Evolutionary conservation across 176 grass and related monocot genomes (phyloP), one percentile per base, ranked within the genome.

Genomic region (Canna indica): DNA sequence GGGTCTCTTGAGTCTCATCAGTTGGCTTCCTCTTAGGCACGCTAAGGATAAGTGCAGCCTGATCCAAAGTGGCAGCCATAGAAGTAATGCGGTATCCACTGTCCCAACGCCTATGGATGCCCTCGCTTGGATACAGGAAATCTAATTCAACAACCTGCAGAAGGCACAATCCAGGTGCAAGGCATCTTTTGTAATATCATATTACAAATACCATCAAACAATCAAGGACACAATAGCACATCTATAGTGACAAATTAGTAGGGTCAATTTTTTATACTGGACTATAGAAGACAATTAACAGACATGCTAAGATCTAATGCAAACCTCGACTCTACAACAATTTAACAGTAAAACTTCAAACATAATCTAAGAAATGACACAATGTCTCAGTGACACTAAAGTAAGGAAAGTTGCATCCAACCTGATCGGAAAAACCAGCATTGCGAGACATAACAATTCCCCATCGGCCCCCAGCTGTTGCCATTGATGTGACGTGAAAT

Each of bases 361-460:
- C 20, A 7, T 66, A 54, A 18, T 20, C 0, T n/a, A 3, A 66
- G 70, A 65, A 6, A 11, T 53, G 27, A 58, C 45, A n/a, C n/a
- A 67, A 44, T 54, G 39, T 56, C 0, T 46, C 10, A 5, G 7
- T 46, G 8, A 14, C 18, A 34, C 20, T 68, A 29, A 36, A 54
- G 70, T 17, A 45, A 56, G 8, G 0, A 20, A 71, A 62, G 42
- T 69, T 53, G 24, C 45, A 83, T 42, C 3, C 5, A 17, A 89
- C 88, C 88, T 90, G 88, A 63, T 90, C 83, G 47, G 34, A 70
- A 44, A 83, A 90, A 11, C 88, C 83, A 59, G 83, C 83, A 78
- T 75, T 90, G 35, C 88, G 77, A 1, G 88, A 90, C 88, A 90
- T 90, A 36, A 90, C 88, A 59, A 90, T 86, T 32, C 83, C 88